These are phyloP conservation scores for Magnusiomyces paraingens DNA, from an alignment of 1,139 yeast species.

Conservation along the genomic window DNA sequence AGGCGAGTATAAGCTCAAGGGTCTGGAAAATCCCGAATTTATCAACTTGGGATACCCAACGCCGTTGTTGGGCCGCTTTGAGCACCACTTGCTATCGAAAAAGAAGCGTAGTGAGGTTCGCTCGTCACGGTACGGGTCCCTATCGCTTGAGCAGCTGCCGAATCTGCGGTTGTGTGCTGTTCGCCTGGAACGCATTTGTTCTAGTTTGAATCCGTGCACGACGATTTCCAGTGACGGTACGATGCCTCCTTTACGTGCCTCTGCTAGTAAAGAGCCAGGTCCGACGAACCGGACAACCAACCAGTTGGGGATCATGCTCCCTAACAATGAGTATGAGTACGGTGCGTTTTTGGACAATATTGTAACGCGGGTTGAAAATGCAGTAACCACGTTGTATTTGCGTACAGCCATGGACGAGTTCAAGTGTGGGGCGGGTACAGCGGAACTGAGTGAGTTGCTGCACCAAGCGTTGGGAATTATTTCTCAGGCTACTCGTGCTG, in stretches of 20 bases:
- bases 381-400: conserved; percentile 24
- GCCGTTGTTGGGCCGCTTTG: conserved; percentile 14
- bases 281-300: conserved; percentile 1
- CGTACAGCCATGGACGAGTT: conserved; percentile 10
- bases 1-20: conserved; percentile 88
- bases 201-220: not conserved
- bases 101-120: conserved; percentile 38
- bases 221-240: not conserved
- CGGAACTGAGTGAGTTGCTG: too few species aligned
- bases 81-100: conserved; percentile 15
- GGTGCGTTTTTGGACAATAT: conserved; percentile 53
- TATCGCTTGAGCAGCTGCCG: conserved; percentile 1
- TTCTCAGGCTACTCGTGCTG: too few species aligned
- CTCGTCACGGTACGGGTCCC: not conserved
- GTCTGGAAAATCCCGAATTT: conserved; percentile 87
- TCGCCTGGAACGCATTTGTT: conserved; percentile 19
- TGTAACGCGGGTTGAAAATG: conserved; percentile 56
- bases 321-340: conserved; percentile 34
- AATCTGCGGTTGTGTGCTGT: not conserved
- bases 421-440: too few species aligned
- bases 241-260: conserved; percentile 7
- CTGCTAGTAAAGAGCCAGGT: conserved; percentile 5
- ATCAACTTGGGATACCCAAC: conserved; percentile 76
- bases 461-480: too few species aligned
- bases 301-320: conserved; percentile 14